These are phyloP conservation scores for Xylaria sp. DNA, from an alignment of 2,329 filamentous ascomycete species.

Conservation along the genomic window DNA sequence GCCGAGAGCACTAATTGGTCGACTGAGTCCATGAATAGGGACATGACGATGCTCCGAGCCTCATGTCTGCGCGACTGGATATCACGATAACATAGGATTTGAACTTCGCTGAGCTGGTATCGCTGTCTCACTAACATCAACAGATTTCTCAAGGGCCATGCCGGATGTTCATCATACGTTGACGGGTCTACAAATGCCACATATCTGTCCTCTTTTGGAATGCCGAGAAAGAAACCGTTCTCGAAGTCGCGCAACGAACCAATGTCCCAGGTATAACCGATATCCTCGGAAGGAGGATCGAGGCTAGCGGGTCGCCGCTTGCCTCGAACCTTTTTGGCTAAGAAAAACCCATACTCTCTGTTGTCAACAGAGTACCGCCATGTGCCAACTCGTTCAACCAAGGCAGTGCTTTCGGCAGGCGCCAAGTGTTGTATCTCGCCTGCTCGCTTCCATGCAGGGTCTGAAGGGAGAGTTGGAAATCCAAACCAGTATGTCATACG, in stretches of 20 bases:
- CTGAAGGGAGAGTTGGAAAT: conserved; percentile 91
- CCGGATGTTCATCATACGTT: conserved; percentile 85
- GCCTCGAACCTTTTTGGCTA: conserved; percentile 79
- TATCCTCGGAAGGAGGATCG: conserved; percentile 62
- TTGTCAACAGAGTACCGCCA: conserved; percentile 86
- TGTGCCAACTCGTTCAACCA: conserved; percentile 86
- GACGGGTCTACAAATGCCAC: conserved; percentile 93
- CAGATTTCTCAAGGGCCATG: conserved; percentile 92
- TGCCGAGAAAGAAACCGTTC: conserved; percentile 82
- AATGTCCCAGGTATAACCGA: conserved; percentile 80
- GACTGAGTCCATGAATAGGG: conserved; percentile 65
- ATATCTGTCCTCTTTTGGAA: conserved; percentile 78
- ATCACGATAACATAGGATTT: conserved; percentile 92
- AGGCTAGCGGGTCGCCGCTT: conserved; percentile 49
- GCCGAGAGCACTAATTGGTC: conserved; percentile 57
- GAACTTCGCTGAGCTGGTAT: conserved; percentile 79
- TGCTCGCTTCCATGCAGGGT: conserved; percentile 79
- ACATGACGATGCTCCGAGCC: conserved; percentile 82
- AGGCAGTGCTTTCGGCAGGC: conserved; percentile 75
- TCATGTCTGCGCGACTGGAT: conserved; percentile 80
- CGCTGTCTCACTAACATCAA: conserved; percentile 84
- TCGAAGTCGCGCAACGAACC: conserved; percentile 82
- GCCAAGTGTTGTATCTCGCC: conserved; percentile 66
- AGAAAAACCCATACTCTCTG: conserved; percentile 92
- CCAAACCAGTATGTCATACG: conserved; percentile 98